Conservation (phyloP, 2,329 filamentous ascomycete species). For the Diaporthe amygdali region DNA sequence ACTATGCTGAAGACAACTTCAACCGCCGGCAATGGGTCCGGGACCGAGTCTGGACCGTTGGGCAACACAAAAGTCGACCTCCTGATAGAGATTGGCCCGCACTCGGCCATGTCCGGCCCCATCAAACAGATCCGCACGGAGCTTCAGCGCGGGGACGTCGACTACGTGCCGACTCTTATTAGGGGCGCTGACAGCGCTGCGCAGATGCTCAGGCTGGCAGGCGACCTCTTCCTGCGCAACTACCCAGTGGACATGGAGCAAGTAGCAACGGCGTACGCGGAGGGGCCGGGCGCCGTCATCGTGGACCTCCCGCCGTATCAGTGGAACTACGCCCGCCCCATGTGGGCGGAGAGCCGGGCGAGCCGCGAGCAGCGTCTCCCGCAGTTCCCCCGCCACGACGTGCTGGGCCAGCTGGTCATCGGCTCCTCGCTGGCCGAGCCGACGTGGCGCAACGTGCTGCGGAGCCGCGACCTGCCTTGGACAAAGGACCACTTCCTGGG, state of each 20-base stretch:
- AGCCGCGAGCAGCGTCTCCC: too few relatives aligned
- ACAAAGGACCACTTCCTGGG: conserved; percentile 33
- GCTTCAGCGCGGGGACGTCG: conserved; percentile 17
- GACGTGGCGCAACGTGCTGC: conserved; percentile 21
- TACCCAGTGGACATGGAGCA: too few relatives aligned
- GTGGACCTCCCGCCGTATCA: conserved; percentile 48
- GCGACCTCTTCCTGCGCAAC: conserved; percentile 23
- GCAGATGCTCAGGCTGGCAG: conserved; percentile 7
- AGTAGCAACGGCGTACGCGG: too few relatives aligned
- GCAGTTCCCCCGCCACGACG: too few relatives aligned
- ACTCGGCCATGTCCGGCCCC: conserved; percentile 35
- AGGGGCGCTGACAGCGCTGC: conserved; percentile 36
- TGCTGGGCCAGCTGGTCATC: too few relatives aligned
- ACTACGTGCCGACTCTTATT: conserved; percentile 51
- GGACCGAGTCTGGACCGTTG: too few relatives aligned
- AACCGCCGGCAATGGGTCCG: too few relatives aligned
- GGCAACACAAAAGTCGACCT: too few relatives aligned
- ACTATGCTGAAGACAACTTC: background rate
- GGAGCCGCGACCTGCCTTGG: conserved; percentile 38
- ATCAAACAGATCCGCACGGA: conserved; percentile 34
- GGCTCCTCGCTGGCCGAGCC: conserved; percentile 19
- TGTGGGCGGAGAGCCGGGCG: conserved; percentile 23
- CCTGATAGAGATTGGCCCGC: conserved; percentile 37
- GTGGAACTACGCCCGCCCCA: conserved; percentile 48
- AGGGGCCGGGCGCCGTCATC: too few relatives aligned